Percentiles rank a stretch among this genome's conserved stretches.
Conservation (phyloP, 139 green algal genomes). For the Eudorina sp. region DNA sequence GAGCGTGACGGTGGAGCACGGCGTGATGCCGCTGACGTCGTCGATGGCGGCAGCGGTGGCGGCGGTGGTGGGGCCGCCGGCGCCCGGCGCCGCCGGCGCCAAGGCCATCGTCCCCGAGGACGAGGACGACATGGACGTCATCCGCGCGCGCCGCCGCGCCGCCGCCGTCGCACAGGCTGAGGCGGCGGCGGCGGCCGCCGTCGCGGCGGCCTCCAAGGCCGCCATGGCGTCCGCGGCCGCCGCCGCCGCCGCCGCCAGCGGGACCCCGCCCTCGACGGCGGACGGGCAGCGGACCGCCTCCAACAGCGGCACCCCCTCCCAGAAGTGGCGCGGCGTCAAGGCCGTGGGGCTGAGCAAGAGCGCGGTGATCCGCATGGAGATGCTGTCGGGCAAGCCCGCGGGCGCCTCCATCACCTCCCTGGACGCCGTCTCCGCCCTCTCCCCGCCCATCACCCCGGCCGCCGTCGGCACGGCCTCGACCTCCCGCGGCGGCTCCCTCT, state of each 20-base stretch:
- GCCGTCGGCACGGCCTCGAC: background rate
- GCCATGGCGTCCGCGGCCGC: background rate
- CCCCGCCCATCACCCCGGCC: background rate
- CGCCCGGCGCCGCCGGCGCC: background rate
- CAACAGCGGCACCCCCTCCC: background rate
- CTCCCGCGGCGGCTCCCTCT: background rate
- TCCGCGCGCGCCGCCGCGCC: background rate
- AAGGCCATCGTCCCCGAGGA: background rate
- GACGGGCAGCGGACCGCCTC: background rate
- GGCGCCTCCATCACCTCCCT: background rate
- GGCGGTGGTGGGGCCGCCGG: background rate
- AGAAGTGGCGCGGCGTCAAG: background rate
- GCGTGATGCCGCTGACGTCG: background rate
- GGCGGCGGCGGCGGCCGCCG: background rate
- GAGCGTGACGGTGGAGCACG: constrained; percentile 3
- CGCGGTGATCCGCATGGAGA: constrained; percentile 46
- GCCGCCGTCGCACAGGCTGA: background rate
- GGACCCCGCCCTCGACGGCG: background rate
- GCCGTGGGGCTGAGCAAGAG: constrained; percentile 17
- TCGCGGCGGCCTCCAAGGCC: background rate
- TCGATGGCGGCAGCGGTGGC: background rate
- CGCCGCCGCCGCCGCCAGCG: background rate
- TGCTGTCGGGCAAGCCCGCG: background rate
- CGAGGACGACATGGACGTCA: constrained; percentile 31
- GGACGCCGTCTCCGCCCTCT: background rate